These are phyloP conservation scores for Lichtheimia ornata DNA, from an alignment of 371 early-diverging fungal genomes.

Conservation along the genomic window DNA sequence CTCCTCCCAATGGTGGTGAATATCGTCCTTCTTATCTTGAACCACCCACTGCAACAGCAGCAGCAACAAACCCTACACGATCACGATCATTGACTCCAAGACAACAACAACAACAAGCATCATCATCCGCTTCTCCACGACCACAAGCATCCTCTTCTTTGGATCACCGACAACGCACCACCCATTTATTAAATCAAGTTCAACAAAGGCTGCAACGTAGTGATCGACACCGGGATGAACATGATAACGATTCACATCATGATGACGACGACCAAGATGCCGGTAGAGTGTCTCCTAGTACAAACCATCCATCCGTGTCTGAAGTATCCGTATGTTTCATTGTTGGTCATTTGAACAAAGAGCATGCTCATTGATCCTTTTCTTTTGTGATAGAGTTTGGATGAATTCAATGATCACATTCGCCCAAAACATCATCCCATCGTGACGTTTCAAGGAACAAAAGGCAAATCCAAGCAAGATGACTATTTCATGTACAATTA, in stretches of 20 bases:
- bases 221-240: background rate
- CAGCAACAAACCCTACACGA: no score
- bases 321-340: background rate
- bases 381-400: background rate
- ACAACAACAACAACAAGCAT: background rate
- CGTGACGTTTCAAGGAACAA: no score
- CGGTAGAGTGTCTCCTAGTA: background rate
- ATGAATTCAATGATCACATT: no score
- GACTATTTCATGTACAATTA: no score
- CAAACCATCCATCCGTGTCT: conserved; percentile 12
- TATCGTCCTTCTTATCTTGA: no score
- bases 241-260: conserved; percentile 6
- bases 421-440: no score
- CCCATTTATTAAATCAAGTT: conserved; percentile 4
- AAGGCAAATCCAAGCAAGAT: no score
- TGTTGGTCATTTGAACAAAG: no score
- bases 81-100: no score
- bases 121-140: background rate
- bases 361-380: background rate
- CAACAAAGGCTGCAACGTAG: conserved; percentile 1
- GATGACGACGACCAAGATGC: background rate
- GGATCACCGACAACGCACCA: conserved; percentile 13
- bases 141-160: conserved; percentile 2
- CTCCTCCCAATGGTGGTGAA: no score
- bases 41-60: no score